Conservation (phyloP, 2,329 filamentous ascomycete species). For the Phialophora tarda region DNA sequence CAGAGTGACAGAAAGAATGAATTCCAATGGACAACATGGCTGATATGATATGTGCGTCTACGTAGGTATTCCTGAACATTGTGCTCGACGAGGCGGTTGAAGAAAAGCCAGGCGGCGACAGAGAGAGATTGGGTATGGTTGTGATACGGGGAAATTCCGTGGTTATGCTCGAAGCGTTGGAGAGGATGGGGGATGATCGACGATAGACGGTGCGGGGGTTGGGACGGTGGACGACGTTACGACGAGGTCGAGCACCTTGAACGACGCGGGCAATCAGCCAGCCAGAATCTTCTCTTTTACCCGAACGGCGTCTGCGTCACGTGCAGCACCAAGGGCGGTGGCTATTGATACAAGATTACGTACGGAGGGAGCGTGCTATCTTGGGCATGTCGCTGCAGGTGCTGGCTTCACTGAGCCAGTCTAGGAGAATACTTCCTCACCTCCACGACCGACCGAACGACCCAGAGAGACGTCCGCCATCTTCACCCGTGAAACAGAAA, state of each 20-base stretch:
- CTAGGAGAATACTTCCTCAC: background rate
- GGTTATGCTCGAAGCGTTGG: conserved; percentile 80
- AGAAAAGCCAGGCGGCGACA: conserved; percentile 90
- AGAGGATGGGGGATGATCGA: conserved; percentile 39
- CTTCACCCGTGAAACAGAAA: background rate
- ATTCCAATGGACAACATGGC: background rate
- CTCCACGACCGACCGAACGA: background rate
- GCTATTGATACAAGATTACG: background rate
- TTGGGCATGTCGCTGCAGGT: background rate
- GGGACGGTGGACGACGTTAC: too few relatives aligned
- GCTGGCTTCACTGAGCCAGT: background rate
- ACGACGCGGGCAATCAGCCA: background rate
- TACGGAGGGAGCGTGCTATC: background rate
- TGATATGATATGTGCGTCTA: background rate
- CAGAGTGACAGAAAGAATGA: background rate
- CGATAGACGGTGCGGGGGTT: conserved; percentile 11
- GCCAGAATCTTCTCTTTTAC: background rate
- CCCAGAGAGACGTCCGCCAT: background rate
- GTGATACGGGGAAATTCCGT: conserved; percentile 98
- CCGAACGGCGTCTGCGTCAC: background rate
- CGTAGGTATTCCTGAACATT: conserved; percentile 94
- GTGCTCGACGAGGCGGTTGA: conserved; percentile 96
- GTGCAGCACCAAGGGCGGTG: background rate
- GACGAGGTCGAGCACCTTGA: background rate
- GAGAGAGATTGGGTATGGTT: conserved; percentile 88